These are phyloP conservation scores for Phytopythium montanum DNA, from an alignment of 352 stramenopile species.

Conservation along the genomic window DNA sequence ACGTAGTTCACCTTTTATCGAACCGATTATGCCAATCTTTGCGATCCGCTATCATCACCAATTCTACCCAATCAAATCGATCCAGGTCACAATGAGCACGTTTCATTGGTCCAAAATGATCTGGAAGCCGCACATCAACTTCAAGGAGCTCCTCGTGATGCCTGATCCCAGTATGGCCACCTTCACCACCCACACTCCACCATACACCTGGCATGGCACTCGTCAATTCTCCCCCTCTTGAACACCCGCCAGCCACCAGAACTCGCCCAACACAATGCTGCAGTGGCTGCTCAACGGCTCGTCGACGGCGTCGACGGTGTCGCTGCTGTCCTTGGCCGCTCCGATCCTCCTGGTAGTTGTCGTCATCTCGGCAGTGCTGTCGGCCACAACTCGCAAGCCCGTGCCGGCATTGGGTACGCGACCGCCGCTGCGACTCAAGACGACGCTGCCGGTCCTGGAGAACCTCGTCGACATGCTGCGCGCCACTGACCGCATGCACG, in stretches of 20 bases:
- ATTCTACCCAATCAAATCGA: not conserved
- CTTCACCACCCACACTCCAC: no score
- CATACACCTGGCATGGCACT: not conserved
- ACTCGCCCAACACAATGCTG: not conserved
- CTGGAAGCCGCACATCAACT: not conserved
- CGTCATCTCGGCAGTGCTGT: not conserved
- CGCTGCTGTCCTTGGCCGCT: not conserved
- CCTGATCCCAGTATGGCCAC: no score
- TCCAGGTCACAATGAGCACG: not conserved
- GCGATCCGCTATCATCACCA: not conserved
- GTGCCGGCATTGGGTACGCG: not conserved
- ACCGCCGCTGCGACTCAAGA: conserved; percentile 8
- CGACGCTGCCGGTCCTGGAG: conserved; percentile 21
- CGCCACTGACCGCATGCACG: conserved; percentile 8
- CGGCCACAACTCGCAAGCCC: not conserved
- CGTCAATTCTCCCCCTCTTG: not conserved
- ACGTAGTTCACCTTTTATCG: not conserved
- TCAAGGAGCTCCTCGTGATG: no score
- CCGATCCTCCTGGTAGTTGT: not conserved
- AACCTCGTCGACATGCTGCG: conserved; percentile 18
- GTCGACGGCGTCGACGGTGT: not conserved
- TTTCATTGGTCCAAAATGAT: not conserved
- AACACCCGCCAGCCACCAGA: not conserved
- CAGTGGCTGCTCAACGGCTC: not conserved
- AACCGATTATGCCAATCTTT: not conserved